Base-by-base conservation (phyloP, 352 stramenopile species). In the Globisporangium middletonii region DNA sequence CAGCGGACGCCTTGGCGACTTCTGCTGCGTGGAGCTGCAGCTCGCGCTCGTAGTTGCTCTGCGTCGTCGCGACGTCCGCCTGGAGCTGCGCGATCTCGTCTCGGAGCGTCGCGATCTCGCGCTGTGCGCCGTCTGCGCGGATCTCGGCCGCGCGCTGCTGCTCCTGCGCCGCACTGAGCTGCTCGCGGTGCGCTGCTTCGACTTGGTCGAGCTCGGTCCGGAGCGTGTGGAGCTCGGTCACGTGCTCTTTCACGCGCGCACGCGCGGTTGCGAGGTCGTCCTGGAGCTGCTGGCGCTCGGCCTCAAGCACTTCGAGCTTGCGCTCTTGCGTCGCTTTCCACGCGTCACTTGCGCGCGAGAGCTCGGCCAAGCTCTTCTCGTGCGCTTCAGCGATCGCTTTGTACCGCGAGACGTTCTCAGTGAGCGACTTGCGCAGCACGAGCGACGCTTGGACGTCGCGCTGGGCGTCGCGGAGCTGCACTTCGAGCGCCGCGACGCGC, bases 31-130 rank as follows among this genome's bases (percentile, higher is more conserved):
- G 86, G 43, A 92, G 62, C 57, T 93, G 81, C 26, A 96, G 59
- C 56, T 96, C 86, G 11, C 85, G 80, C 56, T 93, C 82, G 53
- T 96, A 96, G 58, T 94, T 91, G 19, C 83, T 76, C 35, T 85
- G 78, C 12, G 83, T 79, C 0, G 53, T 68, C 0, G 66, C 60
- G 6, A 89, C 50, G 37, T 88, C 79, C 1, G 52, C 52, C 38
- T 79, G 77, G 55, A 88, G 63, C 15, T 59, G 60, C 1, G 53
- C 52, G 50, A 84, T 73, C 53, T 86, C 77, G 15, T 84, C 65
- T 38, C 72, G 69, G 9, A 88, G 57, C 37, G 63, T 66, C 11
- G 59, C 60, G 50, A 89, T 61, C 49, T 91, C 68, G 45, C 81
- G 61, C 35, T 75, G 59, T 0, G 72, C 68, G 37, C 65, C 66